phyloP scores from a whole-genome alignment of 495 filamentous ascomycete species.

The Emericellopsis terricola region DNA sequence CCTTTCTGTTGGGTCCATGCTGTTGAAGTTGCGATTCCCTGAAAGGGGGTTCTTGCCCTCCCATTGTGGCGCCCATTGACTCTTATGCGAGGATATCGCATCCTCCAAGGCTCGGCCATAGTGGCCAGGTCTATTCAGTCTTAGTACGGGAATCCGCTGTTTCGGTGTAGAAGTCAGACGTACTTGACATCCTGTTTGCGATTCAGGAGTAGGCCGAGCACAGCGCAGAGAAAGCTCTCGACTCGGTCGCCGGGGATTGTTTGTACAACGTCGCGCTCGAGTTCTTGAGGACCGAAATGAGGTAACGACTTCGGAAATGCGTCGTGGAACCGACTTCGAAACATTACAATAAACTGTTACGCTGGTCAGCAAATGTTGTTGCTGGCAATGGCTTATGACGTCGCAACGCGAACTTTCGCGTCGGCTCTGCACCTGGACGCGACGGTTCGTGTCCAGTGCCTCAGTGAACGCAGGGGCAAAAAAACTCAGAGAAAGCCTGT shows the following conservation, averaged over 20 bases:
- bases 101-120: slow-evolving; percentile 88
- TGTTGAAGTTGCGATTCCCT: slow-evolving; percentile 58
- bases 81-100: slow-evolving; percentile 66
- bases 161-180: slow-evolving; percentile 2
- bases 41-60: slow-evolving; percentile 67
- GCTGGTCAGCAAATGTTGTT: slow-evolving; percentile 11
- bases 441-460: no score
- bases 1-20: slow-evolving; percentile 60
- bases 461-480: background rate
- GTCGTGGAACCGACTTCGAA: slow-evolving; percentile 80
- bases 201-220: slow-evolving; percentile 77
- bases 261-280: slow-evolving; percentile 73
- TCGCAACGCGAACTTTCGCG: slow-evolving; percentile 21
- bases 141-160: background rate
- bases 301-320: slow-evolving; percentile 70
- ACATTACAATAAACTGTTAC: slow-evolving; percentile 88
- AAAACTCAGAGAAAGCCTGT: slow-evolving; percentile 3
- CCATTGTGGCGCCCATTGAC: slow-evolving; percentile 84
- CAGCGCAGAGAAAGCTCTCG: slow-evolving; percentile 74
- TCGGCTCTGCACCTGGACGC: slow-evolving; percentile 7
- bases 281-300: slow-evolving; percentile 86
- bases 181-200: slow-evolving; percentile 98
- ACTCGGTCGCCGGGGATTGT: slow-evolving; percentile 61
- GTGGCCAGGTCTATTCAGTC: slow-evolving; percentile 47
- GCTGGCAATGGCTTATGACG: slow-evolving; percentile 10